These are phyloP conservation scores for Incumbomyces delicatus DNA, from an alignment of 2,329 filamentous ascomycete species.

Conservation along the genomic window DNA sequence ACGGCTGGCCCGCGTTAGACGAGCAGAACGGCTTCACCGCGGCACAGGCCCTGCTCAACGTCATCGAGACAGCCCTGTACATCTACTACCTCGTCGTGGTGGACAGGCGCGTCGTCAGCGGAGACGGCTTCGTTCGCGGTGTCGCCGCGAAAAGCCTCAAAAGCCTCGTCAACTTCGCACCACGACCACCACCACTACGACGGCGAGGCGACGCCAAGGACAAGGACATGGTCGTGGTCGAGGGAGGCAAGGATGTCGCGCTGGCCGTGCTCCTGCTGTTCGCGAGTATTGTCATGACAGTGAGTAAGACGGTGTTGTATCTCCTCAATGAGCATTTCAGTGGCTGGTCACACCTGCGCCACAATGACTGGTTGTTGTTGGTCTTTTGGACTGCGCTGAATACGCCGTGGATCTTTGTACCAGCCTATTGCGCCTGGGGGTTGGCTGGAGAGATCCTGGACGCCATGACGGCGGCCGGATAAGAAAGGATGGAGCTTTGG, in stretches of 20 bases:
- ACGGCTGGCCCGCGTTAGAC: slow-evolving; percentile 64
- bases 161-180: too few relatives aligned
- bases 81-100: slow-evolving; percentile 50
- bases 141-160: not conserved
- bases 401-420: slow-evolving; percentile 54
- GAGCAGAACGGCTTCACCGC: slow-evolving; percentile 63
- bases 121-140: slow-evolving; percentile 10
- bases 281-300: slow-evolving; percentile 50
- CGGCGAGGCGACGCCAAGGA: slow-evolving; percentile 8
- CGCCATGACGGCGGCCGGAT: slow-evolving; percentile 17
- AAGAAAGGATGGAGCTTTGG: too few relatives aligned
- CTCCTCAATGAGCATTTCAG: slow-evolving; percentile 53
- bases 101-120: slow-evolving; percentile 19
- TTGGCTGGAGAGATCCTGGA: slow-evolving; percentile 52
- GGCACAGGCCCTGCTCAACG: slow-evolving; percentile 61
- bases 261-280: slow-evolving; percentile 50
- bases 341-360: slow-evolving; percentile 52
- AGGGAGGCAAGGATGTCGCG: slow-evolving; percentile 32
- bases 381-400: slow-evolving; percentile 58
- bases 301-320: slow-evolving; percentile 59
- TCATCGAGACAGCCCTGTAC: slow-evolving; percentile 58
- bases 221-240: slow-evolving; percentile 7
- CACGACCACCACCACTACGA: too few relatives aligned
- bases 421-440: slow-evolving; percentile 51
- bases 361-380: slow-evolving; percentile 47